A percentile compares a stretch with the other conserved stretches of the same genome.
Evolutionary conservation across 2,329 filamentous ascomycete genomes (phyloP).

Genomic region (Teratosphaeria viscida): DNA sequence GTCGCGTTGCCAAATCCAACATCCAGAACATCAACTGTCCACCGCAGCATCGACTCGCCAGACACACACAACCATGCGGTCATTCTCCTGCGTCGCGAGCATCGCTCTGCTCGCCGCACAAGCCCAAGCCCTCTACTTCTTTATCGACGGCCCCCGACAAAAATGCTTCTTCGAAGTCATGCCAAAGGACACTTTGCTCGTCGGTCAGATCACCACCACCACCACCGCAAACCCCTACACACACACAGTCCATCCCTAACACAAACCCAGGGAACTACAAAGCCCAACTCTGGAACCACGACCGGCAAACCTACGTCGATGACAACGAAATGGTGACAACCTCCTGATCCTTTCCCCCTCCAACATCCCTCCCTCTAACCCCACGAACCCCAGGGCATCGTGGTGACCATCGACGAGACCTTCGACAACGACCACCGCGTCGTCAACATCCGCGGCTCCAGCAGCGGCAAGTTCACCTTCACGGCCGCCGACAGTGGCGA

Average conservation of each 20-base stretch:
- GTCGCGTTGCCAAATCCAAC: not conserved
- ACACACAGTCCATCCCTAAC: not conserved
- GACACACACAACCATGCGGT: slow-evolving; percentile 14
- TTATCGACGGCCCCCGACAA: slow-evolving; percentile 70
- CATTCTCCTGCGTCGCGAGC: slow-evolving; percentile 12
- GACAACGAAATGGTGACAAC: slow-evolving; percentile 48
- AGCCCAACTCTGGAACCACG: slow-evolving; percentile 72
- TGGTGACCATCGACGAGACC: slow-evolving; percentile 89
- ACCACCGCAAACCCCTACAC: not conserved
- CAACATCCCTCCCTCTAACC: not conserved
- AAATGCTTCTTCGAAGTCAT: slow-evolving; percentile 99
- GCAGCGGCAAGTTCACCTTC: slow-evolving; percentile 85
- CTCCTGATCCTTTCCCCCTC: not conserved
- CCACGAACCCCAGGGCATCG: slow-evolving; percentile 46
- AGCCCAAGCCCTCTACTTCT: slow-evolving; percentile 86
- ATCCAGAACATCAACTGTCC: not conserved
- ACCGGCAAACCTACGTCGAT: slow-evolving; percentile 55
- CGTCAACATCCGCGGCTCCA: slow-evolving; percentile 69
- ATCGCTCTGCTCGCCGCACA: slow-evolving; percentile 39
- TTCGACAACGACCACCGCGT: slow-evolving; percentile 98
- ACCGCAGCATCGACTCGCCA: not conserved
- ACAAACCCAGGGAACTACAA: slow-evolving; percentile 61
- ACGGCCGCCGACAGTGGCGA: slow-evolving; percentile 88
- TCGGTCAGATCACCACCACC: slow-evolving; percentile 42
- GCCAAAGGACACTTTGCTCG: slow-evolving; percentile 91